Evolutionary conservation across 345 rosid species (phyloP), one percentile per base, ranked within the genome.

Genomic region (Physaria fendleri): DNA sequence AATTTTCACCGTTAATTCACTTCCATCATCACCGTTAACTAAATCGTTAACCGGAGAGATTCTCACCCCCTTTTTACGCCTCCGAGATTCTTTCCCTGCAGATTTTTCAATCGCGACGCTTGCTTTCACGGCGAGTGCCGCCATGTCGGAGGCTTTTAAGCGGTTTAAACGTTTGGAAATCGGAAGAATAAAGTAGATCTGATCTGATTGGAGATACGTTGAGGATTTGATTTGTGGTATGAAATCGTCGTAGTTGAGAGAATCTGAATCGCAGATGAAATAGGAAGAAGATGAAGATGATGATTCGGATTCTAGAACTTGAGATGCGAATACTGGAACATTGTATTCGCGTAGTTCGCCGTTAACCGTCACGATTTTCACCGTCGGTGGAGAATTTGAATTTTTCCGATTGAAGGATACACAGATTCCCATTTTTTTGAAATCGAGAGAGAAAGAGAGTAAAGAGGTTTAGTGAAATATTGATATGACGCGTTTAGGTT

Each of bases 91-190:
- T 45, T 64, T 76, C 37, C 66, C 71, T 0, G 42, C 62, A 20
- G 71, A 72, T 6, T 69, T 83, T 16, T 78, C 83, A 28, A 92
- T 65, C 34, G 98, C 95, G 17, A 80, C 61, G 80, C 85, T 81
- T 30, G 96, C 98, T 65, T 82, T 88, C 13, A 92, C 96, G n/a
- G 98, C 98, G 60, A 88, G 75, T 29, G 90, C 95, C 2, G 95
- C 98, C 98, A 92, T 92, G 33, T 82, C 96, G 4, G 83, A 68
- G 12, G 98, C 87, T n/a, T 79, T 59, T 11, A 92, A 30, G 6
- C 74, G 80, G 62, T 69, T 65, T 33, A 67, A 76, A n/a, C 86
- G 95, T 73, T 79, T 88, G 9, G 95, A 81, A 8, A 42, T 23
- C 0, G 95, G 91, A 12, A 92, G 82, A 17, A 88, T 76, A 55